Percentiles rank a stretch among this genome's conserved stretches.
These are phyloP conservation scores for Meyerozyma carpophila DNA, from an alignment of 1,139 yeast species.

Conservation along the genomic window DNA sequence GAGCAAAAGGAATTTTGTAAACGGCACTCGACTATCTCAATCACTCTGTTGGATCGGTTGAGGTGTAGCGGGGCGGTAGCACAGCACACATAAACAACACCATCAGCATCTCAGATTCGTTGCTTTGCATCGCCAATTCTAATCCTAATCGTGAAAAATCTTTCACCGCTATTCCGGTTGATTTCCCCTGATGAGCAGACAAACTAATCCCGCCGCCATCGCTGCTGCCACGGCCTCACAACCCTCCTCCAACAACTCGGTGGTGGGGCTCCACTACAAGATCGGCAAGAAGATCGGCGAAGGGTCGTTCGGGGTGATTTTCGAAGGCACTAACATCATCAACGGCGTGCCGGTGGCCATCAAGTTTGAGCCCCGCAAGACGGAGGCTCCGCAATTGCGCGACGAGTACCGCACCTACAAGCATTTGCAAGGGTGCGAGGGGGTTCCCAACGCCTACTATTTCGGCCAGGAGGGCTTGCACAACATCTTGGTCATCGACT, in stretches of 20 bases:
- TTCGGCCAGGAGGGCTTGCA: slow-evolving; percentile 81
- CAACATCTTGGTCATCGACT: slow-evolving; percentile 66
- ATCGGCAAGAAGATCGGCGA: slow-evolving; percentile 83
- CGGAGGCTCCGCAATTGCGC: slow-evolving; percentile 75
- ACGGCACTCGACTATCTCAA: background rate
- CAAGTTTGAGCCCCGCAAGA: slow-evolving; percentile 73
- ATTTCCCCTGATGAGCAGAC: slow-evolving; percentile 1
- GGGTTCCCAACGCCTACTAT: slow-evolving; percentile 71
- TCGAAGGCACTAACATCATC: slow-evolving; percentile 73
- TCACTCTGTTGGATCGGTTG: background rate
- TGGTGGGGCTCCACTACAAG: slow-evolving; percentile 75
- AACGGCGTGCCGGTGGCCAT: slow-evolving; percentile 75
- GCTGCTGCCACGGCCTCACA: background rate
- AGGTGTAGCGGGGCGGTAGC: background rate
- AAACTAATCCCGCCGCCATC: slow-evolving; percentile 1
- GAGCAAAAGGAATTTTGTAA: slow-evolving; percentile 1
- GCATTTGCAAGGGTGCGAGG: slow-evolving; percentile 53
- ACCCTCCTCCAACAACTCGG: slow-evolving; percentile 28
- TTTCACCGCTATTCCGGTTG: background rate
- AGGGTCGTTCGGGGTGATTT: slow-evolving; percentile 79
- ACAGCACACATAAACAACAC: background rate
- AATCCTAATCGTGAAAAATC: background rate
- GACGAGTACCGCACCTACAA: slow-evolving; percentile 75
- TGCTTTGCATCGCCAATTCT: background rate
- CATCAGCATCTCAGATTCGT: background rate